Percentiles rank a stretch among this genome's conserved stretches.
These are phyloP conservation scores for Coriolopsis trogii DNA, from an alignment of 1,284 basidiomycete species.

Conservation along the genomic window DNA sequence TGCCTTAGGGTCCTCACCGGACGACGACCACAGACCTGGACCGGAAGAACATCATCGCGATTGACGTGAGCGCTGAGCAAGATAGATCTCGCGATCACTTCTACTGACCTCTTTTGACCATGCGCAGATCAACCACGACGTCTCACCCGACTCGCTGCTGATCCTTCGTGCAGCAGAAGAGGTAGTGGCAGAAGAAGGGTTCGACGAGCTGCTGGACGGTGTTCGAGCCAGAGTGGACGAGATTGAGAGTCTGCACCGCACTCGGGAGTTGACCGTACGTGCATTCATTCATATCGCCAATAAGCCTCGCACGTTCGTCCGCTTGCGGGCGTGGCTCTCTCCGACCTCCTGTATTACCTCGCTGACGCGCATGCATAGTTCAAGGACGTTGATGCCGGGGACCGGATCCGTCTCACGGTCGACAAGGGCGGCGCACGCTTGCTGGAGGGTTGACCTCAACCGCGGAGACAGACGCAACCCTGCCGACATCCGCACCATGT, in stretches of 20 bases:
- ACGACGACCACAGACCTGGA: conserved; percentile 52
- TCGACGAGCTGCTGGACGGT: conserved; percentile 70
- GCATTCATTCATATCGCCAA: neutral
- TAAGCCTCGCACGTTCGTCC: neutral
- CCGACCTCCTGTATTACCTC: neutral
- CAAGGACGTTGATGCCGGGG: conserved; percentile 63
- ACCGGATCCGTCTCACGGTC: conserved; percentile 58
- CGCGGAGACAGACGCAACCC: neutral
- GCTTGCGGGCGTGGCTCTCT: neutral
- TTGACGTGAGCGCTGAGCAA: conserved; percentile 59
- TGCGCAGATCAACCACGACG: conserved; percentile 68
- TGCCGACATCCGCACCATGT: neutral
- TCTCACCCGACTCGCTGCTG: conserved; percentile 79
- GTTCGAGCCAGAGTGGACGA: conserved; percentile 77
- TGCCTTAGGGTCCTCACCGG: neutral
- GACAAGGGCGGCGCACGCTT: conserved; percentile 56
- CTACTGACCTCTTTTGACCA: conserved; percentile 2
- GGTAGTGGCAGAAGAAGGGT: conserved; percentile 71
- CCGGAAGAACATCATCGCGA: conserved; percentile 70
- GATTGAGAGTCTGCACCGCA: conserved; percentile 73
- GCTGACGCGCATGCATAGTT: conserved; percentile 45
- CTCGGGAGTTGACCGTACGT: conserved; percentile 70
- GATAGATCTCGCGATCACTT: neutral
- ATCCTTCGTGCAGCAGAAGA: conserved; percentile 70
- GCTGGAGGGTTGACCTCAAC: conserved; percentile 16